Percentiles rank a stretch among this genome's conserved stretches.
phyloP scores from a whole-genome alignment of 768 basidiomycete species.

The Hydnum rufescens region DNA sequence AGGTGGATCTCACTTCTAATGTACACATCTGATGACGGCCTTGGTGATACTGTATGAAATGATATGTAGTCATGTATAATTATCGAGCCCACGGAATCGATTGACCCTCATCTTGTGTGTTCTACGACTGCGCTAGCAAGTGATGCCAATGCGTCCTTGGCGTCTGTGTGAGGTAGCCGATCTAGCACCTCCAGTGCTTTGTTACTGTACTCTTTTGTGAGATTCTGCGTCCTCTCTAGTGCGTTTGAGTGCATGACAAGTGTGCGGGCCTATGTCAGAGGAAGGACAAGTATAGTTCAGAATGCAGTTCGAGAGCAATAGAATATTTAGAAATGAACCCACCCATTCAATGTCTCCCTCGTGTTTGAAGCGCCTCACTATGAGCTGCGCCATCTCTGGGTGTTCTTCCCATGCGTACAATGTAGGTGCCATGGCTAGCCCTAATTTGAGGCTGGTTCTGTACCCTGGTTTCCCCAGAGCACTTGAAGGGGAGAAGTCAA shows the following conservation, averaged over 20 bases:
- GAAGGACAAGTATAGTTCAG: no score
- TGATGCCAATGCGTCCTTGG: slow-evolving; percentile 51
- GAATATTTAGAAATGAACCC: slow-evolving; percentile 14
- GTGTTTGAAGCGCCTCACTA: slow-evolving; percentile 54
- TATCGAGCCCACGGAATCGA: background rate
- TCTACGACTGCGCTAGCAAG: slow-evolving; percentile 50
- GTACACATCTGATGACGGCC: no score
- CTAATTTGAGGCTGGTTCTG: slow-evolving; percentile 64
- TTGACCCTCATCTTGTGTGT: slow-evolving; percentile 16
- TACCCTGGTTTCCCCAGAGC: slow-evolving; percentile 71
- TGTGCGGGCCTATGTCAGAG: slow-evolving; percentile 34
- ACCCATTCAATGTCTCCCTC: slow-evolving; percentile 69
- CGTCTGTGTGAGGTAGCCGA: slow-evolving; percentile 62
- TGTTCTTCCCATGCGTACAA: slow-evolving; percentile 77
- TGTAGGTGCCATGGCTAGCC: slow-evolving; percentile 70
- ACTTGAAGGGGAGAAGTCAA: slow-evolving; percentile 75
- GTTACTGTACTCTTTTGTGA: slow-evolving; percentile 56
- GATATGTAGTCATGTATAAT: no score
- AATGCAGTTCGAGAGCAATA: background rate
- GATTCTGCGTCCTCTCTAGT: slow-evolving; percentile 52
- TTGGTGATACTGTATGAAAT: no score
- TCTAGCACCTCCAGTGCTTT: slow-evolving; percentile 53
- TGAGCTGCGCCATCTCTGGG: slow-evolving; percentile 53
- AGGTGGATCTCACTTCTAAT: no score
- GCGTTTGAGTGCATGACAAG: slow-evolving; percentile 52